Evolutionary conservation across 75 land plant genomes (phyloP).

Genomic region (Pinus taeda): DNA sequence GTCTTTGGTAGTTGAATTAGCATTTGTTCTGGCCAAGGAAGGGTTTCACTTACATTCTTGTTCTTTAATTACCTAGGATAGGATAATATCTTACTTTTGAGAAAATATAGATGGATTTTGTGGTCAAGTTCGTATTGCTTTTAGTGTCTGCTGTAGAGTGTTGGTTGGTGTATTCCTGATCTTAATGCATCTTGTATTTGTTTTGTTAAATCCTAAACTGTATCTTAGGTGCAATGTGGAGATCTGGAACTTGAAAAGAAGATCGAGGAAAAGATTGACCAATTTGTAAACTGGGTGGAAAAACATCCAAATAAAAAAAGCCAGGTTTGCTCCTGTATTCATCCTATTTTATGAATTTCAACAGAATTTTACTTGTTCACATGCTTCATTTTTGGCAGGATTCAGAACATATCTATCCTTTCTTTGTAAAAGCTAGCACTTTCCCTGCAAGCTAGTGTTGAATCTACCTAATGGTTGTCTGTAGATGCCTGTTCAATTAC

Average conservation of each 20-base stretch:
- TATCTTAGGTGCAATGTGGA: constrained; percentile 88
- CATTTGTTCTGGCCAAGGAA: too few species aligned
- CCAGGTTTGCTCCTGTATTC: constrained; percentile 42
- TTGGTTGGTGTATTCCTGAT: background rate
- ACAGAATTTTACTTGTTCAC: background rate
- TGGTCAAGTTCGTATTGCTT: background rate
- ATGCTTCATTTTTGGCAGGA: background rate
- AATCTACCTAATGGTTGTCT: too few species aligned
- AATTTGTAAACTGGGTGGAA: constrained; percentile 81
- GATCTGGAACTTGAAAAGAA: constrained; percentile 76
- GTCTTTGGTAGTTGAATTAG: too few species aligned
- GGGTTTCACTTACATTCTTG: too few species aligned
- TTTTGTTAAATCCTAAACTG: background rate
- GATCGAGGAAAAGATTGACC: constrained; percentile 93
- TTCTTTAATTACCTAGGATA: too few species aligned
- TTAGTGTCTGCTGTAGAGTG: background rate
- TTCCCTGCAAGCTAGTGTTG: too few species aligned
- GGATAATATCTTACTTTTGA: background rate
- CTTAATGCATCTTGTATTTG: constrained; percentile 4
- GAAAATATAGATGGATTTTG: background rate
- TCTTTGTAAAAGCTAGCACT: too few species aligned
- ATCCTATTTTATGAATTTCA: background rate
- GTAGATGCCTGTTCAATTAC: too few species aligned
- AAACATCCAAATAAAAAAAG: constrained; percentile 96
- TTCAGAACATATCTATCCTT: background rate